A percentile compares a stretch with the other conserved stretches of the same genome.
phyloP scores from a whole-genome alignment of 768 basidiomycete species.

The Leccinum olivaceopallidum region DNA sequence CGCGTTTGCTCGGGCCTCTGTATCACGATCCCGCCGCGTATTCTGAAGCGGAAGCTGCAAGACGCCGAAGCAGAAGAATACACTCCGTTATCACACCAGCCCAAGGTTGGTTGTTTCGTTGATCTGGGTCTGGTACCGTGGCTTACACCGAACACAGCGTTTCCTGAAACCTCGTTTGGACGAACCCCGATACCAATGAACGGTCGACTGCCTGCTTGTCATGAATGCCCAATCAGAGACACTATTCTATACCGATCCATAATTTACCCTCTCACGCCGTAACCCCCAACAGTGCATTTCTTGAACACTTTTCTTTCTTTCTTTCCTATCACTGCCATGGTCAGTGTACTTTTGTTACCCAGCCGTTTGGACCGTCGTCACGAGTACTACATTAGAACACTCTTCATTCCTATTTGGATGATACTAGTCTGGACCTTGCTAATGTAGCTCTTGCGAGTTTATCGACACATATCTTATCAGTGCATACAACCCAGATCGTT shows the following conservation, averaged over 20 bases:
- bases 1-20: slow-evolving; percentile 21
- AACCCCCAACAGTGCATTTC: not conserved
- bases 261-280: not conserved
- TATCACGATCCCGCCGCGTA: slow-evolving; percentile 24
- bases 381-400: slow-evolving; percentile 1
- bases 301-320: slow-evolving; percentile 1
- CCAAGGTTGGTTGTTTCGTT: slow-evolving; percentile 18
- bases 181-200: slow-evolving; percentile 9
- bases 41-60: slow-evolving; percentile 27
- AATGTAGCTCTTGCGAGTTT: slow-evolving; percentile 8
- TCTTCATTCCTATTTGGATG: slow-evolving; percentile 1
- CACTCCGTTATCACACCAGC: slow-evolving; percentile 1
- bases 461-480: not conserved
- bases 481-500: not conserved
- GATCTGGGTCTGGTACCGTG: not conserved
- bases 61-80: slow-evolving; percentile 12
- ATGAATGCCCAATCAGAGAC: slow-evolving; percentile 2
- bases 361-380: slow-evolving; percentile 1
- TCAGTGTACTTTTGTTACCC: not conserved
- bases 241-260: slow-evolving; percentile 10
- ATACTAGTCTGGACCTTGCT: slow-evolving; percentile 9
- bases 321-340: slow-evolving; percentile 3
- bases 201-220: not conserved
- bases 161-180: slow-evolving; percentile 20
- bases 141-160: slow-evolving; percentile 15